A percentile compares a stretch with the other conserved stretches of the same genome.
These are phyloP conservation scores for Willaertia magna DNA, from an alignment of 208 protist species.

Conservation along the genomic window DNA sequence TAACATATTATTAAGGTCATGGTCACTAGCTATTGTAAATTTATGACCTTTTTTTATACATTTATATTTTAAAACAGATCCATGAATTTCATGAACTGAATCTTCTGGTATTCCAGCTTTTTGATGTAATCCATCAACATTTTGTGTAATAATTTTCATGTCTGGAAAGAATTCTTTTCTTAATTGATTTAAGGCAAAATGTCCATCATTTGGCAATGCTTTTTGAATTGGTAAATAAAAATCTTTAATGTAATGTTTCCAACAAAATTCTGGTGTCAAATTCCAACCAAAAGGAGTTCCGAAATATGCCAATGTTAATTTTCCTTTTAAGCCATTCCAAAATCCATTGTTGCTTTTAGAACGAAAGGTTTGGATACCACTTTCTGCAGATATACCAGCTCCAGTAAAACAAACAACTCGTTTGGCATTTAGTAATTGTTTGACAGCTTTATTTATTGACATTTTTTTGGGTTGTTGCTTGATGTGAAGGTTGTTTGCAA, in stretches of 20 bases:
- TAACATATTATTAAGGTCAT: too few relatives aligned
- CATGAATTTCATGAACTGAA: constrained; percentile 35
- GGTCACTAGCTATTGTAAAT: background rate
- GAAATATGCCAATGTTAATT: background rate
- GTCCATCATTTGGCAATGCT: constrained; percentile 31
- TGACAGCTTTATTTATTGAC: background rate
- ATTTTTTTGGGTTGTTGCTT: background rate
- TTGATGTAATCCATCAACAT: constrained; percentile 45
- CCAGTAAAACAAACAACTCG: constrained; percentile 32
- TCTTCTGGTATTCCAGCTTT: constrained; percentile 16
- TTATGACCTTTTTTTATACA: background rate
- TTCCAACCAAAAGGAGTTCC: constrained; percentile 15
- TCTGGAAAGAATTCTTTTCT: background rate
- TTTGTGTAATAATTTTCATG: constrained; percentile 37
- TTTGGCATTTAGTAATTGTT: background rate
- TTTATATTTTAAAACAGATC: constrained; percentile 12
- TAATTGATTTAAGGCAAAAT: constrained; percentile 27
- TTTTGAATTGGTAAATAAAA: background rate
- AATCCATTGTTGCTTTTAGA: constrained; percentile 19
- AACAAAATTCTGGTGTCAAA: background rate
- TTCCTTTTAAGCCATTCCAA: background rate
- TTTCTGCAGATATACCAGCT: constrained; percentile 40
- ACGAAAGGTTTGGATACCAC: constrained; percentile 39
- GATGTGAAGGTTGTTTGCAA: too few relatives aligned
- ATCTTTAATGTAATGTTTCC: background rate